Evolutionary conservation across 805 yeast species (phyloP), one percentile per base, ranked within the genome.

Genomic region (Wickerhamiella spandovensis): DNA sequence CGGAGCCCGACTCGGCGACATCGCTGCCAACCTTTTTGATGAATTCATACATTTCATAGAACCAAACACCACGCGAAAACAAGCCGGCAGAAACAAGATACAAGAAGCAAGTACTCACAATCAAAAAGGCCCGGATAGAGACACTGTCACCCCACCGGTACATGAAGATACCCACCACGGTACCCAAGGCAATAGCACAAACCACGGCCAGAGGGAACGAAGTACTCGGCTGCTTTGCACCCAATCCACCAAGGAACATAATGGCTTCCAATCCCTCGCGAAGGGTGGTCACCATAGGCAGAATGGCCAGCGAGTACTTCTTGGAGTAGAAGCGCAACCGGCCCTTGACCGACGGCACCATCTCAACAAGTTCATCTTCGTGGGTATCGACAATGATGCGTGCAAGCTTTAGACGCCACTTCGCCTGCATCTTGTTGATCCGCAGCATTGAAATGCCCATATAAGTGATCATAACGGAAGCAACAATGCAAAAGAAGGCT

Each of bases 181-280:
- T 66, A 6, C 95, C 94, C 0, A 77, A 58, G 0, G 72, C 53
- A 1, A 79, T 67, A 0, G 88, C 95, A 0, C 71, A 53, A 0
- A 80, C 25, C 46, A 78, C 77, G 0, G 92, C 80, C 35, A 82
- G 61, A 17, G 89, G 81, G 52, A 84, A 73, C 0, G 87, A 76
- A 0, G 77, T 61, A 12, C 77, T 62, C 5, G 90, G 87, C 54
- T 79, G 84, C 35, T 79, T 77, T 52, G 84, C 78, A 21, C 87
- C 87, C 43, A 88, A 81, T 24, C 96, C 97, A 2, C 95, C 96
- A 43, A 88, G 74, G 59, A 88, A 88, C 2, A 88, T 92, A 37
- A 88, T 88, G 0, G 95, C 95, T 65, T 88, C 96, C 48, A 88
- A 69, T 1, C 95, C 95, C 65, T 88, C 96, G 62, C 96, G 76